These are phyloP conservation scores for Mimosa pudica DNA, from an alignment of 306 rosid genomes.

Conservation along the genomic window DNA sequence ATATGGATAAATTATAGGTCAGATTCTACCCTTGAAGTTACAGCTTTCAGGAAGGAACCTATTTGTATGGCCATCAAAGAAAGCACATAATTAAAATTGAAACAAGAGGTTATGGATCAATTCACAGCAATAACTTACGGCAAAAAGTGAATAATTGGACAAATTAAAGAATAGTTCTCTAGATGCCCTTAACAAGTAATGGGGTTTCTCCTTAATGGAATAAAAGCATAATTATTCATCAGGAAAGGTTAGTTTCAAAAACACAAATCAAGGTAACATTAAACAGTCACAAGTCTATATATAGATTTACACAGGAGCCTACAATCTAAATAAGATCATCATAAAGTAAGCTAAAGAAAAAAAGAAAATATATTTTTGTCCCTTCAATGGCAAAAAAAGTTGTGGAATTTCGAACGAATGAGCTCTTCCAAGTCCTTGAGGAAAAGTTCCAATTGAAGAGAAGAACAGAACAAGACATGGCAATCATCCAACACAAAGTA, in stretches of 20 bases:
- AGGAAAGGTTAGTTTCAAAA: background rate
- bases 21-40: background rate
- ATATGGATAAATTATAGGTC: background rate
- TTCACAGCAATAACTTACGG: background rate
- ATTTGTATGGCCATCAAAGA: background rate
- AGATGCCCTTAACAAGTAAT: background rate
- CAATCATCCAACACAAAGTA: background rate
- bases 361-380: no score
- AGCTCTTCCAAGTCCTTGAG: conserved; percentile 6
- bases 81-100: background rate
- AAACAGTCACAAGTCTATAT: no score
- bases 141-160: background rate
- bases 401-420: background rate
- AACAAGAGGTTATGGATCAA: background rate
- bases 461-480: background rate
- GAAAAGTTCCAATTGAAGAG: conserved; percentile 1
- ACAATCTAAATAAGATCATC: background rate
- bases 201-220: background rate
- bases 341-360: no score
- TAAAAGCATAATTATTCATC: background rate
- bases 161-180: background rate
- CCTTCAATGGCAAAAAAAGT: background rate
- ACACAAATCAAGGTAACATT: background rate
- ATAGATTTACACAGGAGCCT: background rate
- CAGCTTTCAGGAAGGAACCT: background rate